These are phyloP conservation scores for Aspergillus biplanus DNA, from an alignment of 495 filamentous ascomycete species.

Conservation along the genomic window DNA sequence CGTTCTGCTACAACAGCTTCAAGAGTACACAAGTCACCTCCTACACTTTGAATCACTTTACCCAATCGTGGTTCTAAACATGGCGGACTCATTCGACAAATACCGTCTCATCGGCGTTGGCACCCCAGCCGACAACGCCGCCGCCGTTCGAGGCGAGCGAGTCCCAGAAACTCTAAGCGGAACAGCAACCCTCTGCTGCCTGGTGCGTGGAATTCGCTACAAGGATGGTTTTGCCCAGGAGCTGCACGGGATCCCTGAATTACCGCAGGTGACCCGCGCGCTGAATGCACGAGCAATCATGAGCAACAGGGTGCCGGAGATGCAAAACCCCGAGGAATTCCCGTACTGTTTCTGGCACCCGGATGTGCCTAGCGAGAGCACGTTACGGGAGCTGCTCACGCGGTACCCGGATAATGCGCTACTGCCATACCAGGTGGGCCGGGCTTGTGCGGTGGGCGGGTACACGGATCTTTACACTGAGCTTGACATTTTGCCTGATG, in stretches of 20 bases:
- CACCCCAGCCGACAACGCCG: not conserved
- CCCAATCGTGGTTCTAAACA: not conserved
- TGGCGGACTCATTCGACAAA: not conserved
- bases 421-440: conserved; percentile 34
- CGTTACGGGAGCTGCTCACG: conserved; percentile 23
- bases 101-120: not conserved
- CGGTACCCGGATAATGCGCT: conserved; percentile 22
- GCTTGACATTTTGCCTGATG: conserved; percentile 35
- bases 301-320: conserved; percentile 17
- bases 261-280: conserved; percentile 12
- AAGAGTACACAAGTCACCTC: not conserved
- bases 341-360: conserved; percentile 51
- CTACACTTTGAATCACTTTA: too few relatives aligned
- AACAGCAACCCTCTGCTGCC: conserved; percentile 22
- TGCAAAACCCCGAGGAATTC: conserved; percentile 27
- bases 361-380: conserved; percentile 37
- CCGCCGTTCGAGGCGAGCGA: conserved; percentile 4
- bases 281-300: conserved; percentile 18
- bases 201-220: conserved; percentile 31
- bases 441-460: conserved; percentile 37
- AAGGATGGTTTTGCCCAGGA: conserved; percentile 16
- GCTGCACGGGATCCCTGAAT: conserved; percentile 3
- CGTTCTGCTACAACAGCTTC: not conserved
- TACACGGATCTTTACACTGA: conserved; percentile 34
- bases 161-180: conserved; percentile 12